Base-by-base conservation (phyloP, 768 basidiomycete genomes). In the Boletus eberwhitei region DNA sequence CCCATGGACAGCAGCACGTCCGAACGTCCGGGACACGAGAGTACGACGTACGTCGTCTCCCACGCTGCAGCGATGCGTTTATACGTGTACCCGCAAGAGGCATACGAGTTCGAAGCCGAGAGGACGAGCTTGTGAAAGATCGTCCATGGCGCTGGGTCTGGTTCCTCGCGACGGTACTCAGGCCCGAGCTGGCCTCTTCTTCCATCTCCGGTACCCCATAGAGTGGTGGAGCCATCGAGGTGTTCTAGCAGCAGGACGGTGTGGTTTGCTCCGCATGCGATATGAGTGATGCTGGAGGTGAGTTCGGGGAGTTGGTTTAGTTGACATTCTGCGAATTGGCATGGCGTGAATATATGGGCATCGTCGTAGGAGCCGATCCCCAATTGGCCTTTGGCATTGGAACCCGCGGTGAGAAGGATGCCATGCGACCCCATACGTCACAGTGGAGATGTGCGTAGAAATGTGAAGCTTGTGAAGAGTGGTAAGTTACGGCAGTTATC, bases 151-250 rank as follows among this genome's bases (percentile, higher is more conserved):
- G 32, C 24, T 24, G 46, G n/a, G 0, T 45, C 66, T 61, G 19
- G 61, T 53, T 43, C 58, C 47, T 42, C 62, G 50, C 34, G 24
- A 4, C 7, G 6, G 17, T 57, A 76, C 8, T 62, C 62, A 0
- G 69, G 73, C 6, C 90, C 91, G 1, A 95, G 81, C 61, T 96
- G 94, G 0, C 90, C 89, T 48, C 70, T 73, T 1, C 74, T 66
- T 21, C 87, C 86, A 52, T 88, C 86, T 4, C 94, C 94, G 52
- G 82, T 82, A 0, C 85, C 90, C 83, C 89, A 91, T 6, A 94
- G 66, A 48, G 81, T 77, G 13, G 58, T 66, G 1, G 47, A 58
- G 13, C 65, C 67, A n/a, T 58, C 54, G 8, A 48, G 29, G 53
- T 75, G 73, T n/a, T 70, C 63, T 14, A 90, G 66, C 13, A 96